phyloP scores from a whole-genome alignment of 2,329 filamentous ascomycete species.

The Penicillium frequentans region DNA sequence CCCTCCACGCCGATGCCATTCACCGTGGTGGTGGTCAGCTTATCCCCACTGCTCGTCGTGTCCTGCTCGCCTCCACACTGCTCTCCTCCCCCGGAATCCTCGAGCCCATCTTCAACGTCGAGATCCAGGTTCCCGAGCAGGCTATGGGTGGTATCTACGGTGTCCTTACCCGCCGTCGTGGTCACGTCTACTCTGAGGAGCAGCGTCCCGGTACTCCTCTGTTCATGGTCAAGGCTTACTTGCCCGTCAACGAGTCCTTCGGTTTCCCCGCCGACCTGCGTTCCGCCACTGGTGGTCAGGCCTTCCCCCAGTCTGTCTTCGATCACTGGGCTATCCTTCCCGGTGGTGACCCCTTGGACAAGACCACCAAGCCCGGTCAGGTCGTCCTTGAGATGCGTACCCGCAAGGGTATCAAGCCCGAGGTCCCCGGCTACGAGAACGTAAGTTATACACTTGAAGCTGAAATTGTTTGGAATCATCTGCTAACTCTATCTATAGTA shows the following conservation, averaged over 20 bases:
- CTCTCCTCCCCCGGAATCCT: slow-evolving; percentile 88
- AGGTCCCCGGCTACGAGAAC: slow-evolving; percentile 91
- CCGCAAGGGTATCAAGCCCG: slow-evolving; percentile 99
- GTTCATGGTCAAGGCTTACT: slow-evolving; percentile 98
- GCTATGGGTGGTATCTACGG: slow-evolving; percentile 99
- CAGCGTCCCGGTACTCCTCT: slow-evolving; percentile 98
- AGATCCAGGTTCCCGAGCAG: slow-evolving; percentile 97
- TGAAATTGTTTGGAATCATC: background rate
- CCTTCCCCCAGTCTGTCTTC: slow-evolving; percentile 98
- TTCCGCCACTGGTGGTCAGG: slow-evolving; percentile 89
- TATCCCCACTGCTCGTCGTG: slow-evolving; percentile 97
- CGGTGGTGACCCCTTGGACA: slow-evolving; percentile 88
- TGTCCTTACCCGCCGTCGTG: slow-evolving; percentile 95
- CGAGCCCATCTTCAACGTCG: slow-evolving; percentile 98
- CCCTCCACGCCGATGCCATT: slow-evolving; percentile 98
- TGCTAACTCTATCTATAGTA: slow-evolving; percentile 60
- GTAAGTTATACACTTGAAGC: slow-evolving; percentile 61
- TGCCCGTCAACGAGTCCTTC: slow-evolving; percentile 96
- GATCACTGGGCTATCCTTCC: slow-evolving; percentile 98
- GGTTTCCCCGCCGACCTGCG: slow-evolving; percentile 99
- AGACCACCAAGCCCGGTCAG: slow-evolving; percentile 75
- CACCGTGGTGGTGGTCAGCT: slow-evolving; percentile 99
- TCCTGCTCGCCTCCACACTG: slow-evolving; percentile 88
- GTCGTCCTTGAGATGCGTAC: slow-evolving; percentile 90
- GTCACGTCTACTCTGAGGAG: slow-evolving; percentile 98